Evolutionary conservation across 75 land plant species (phyloP).

Genomic region (Chamaecyparis obtusa): DNA sequence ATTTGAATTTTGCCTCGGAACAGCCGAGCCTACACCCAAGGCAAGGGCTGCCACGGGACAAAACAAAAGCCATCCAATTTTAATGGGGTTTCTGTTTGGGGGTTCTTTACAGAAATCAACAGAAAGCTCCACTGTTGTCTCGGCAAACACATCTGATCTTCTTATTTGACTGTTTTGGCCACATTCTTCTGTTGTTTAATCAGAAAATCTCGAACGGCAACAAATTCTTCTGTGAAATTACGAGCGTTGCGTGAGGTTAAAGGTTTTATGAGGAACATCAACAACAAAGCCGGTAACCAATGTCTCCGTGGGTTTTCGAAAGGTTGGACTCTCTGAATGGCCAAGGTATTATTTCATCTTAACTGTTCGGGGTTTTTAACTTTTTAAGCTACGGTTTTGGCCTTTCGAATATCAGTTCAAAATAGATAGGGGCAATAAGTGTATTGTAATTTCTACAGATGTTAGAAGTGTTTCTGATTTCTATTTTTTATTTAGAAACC

Average conservation of each 20-base stretch:
- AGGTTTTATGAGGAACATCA: not conserved
- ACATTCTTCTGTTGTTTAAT: not conserved
- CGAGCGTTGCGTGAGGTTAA: not conserved
- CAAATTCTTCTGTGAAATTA: no score
- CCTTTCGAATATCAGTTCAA: no score
- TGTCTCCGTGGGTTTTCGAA: not conserved
- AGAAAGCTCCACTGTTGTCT: not conserved
- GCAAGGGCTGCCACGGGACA: not conserved
- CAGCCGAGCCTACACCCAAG: not conserved
- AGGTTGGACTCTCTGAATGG: not conserved
- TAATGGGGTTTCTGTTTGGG: not conserved
- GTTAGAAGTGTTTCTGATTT: not conserved
- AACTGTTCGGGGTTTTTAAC: not conserved
- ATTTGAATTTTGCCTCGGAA: not conserved
- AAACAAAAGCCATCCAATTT: not conserved
- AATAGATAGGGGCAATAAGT: not conserved
- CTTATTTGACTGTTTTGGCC: not conserved
- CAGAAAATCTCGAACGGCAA: no score
- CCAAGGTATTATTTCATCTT: not conserved
- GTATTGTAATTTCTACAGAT: no score
- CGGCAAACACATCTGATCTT: not conserved
- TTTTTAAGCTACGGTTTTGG: not conserved
- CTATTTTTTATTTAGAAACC: no score
- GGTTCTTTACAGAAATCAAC: not conserved
- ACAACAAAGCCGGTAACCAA: not conserved